A percentile compares a stretch with the other conserved stretches of the same genome.
These are phyloP conservation scores for Heterococcus sp. DNA, from an alignment of 108 stramenopile species.

Conservation along the genomic window DNA sequence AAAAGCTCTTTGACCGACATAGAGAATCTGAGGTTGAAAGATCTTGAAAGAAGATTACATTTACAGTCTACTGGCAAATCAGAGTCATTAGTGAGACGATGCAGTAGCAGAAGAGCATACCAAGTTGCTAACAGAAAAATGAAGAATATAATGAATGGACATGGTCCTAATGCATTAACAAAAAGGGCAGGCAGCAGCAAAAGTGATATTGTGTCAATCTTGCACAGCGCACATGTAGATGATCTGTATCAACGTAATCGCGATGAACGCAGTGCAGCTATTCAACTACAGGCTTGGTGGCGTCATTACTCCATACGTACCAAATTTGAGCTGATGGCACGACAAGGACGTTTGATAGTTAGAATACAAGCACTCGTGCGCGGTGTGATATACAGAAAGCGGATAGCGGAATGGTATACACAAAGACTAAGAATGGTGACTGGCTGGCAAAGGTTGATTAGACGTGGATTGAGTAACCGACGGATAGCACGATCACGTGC, in stretches of 20 bases:
- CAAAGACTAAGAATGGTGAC: conserved; percentile 23
- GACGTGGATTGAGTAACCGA: conserved; percentile 34
- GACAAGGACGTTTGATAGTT: conserved; percentile 27
- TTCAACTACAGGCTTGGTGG: conserved; percentile 13
- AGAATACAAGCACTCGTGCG: conserved; percentile 33
- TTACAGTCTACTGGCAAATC: neutral
- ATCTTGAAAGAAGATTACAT: conserved; percentile 6
- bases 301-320: conserved; percentile 28
- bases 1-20: conserved; percentile 11
- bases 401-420: conserved; percentile 23
- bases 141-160: conserved; percentile 9
- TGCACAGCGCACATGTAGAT: conserved; percentile 15
- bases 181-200: too few relatives aligned
- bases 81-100: neutral
- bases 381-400: conserved; percentile 26
- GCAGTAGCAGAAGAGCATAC: conserved; percentile 13
- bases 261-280: conserved; percentile 10
- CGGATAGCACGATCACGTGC: neutral
- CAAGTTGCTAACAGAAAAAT: conserved; percentile 32
- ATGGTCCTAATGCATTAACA: neutral
- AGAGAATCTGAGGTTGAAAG: conserved; percentile 22
- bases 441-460: conserved; percentile 26
- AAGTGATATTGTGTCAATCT: too few relatives aligned
- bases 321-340: neutral
- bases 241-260: conserved; percentile 26